phyloP scores from a whole-genome alignment of 208 protist species.

The Trypanosoma conorhini region DNA sequence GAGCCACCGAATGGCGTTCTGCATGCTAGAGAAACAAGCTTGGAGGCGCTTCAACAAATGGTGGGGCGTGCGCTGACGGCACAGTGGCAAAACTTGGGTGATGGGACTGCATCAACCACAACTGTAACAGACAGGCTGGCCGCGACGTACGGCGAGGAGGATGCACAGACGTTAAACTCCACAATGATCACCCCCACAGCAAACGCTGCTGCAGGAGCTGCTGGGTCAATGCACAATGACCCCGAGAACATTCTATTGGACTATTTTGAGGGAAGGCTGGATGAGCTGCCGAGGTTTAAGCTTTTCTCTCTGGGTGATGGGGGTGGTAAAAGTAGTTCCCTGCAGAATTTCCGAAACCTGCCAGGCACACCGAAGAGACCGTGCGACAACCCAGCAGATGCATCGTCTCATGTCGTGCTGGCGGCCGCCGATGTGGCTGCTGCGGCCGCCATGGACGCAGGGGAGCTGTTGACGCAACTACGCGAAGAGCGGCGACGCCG shows the following conservation, averaged over 20 bases:
- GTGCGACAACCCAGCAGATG: neutral
- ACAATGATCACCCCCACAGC: neutral
- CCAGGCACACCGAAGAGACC: neutral
- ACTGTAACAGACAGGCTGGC: neutral
- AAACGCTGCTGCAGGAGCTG: neutral
- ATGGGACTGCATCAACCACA: neutral
- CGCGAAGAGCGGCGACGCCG: conserved; percentile 8
- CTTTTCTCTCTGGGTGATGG: neutral
- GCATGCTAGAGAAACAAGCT: neutral
- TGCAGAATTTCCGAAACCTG: neutral
- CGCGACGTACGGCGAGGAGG: neutral
- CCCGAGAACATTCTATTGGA: conserved; percentile 27
- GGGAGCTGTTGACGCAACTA: conserved; percentile 8
- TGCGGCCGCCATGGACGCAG: neutral
- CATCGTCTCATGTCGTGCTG: neutral
- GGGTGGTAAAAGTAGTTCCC: neutral
- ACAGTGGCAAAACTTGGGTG: neutral
- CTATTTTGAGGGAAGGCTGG: conserved; percentile 31
- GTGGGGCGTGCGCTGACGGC: conserved; percentile 13
- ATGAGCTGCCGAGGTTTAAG: conserved; percentile 24
- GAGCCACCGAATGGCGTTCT: neutral
- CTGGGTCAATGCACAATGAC: neutral
- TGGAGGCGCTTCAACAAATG: conserved; percentile 5
- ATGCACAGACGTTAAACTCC: neutral
- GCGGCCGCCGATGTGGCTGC: neutral